Conservation (phyloP, 805 yeast genomes). For the Metschnikowia bowlesiae region DNA sequence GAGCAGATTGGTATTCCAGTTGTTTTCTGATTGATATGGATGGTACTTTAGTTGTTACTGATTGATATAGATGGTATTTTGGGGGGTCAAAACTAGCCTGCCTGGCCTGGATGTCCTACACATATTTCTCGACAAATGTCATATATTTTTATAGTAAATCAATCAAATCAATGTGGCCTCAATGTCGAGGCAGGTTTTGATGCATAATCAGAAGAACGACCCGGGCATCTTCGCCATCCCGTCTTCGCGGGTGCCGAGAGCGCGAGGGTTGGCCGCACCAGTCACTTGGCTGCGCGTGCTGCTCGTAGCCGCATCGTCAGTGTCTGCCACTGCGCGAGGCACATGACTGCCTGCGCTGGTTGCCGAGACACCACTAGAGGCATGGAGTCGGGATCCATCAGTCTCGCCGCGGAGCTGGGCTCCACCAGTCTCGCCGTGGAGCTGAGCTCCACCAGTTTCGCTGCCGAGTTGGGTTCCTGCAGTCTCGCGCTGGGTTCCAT, state of each 20-base stretch:
- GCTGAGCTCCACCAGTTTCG: not conserved
- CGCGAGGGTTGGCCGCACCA: not conserved
- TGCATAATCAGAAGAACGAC: conserved; percentile 3
- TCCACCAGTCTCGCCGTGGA: not conserved
- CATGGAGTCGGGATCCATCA: not conserved
- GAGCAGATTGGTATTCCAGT: too few relatives aligned
- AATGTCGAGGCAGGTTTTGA: not conserved
- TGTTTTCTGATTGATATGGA: too few relatives aligned
- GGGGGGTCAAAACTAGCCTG: too few relatives aligned
- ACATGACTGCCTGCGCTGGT: too few relatives aligned
- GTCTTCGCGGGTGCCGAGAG: not conserved
- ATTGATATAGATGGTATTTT: too few relatives aligned
- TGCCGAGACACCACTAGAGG: too few relatives aligned
- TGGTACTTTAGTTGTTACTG: too few relatives aligned
- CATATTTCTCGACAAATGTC: too few relatives aligned
- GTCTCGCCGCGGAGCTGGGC: not conserved
- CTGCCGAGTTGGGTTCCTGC: not conserved
- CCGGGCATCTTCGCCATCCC: conserved; percentile 10
- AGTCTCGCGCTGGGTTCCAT: not conserved
- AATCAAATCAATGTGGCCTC: not conserved
- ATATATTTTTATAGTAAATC: not conserved
- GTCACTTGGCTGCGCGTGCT: not conserved
- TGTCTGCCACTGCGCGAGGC: too few relatives aligned
- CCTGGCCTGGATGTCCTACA: too few relatives aligned
- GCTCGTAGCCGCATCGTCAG: not conserved